Base-by-base conservation (phyloP, 495 filamentous ascomycete genomes). In the Hypomontagnella monticulosa region DNA sequence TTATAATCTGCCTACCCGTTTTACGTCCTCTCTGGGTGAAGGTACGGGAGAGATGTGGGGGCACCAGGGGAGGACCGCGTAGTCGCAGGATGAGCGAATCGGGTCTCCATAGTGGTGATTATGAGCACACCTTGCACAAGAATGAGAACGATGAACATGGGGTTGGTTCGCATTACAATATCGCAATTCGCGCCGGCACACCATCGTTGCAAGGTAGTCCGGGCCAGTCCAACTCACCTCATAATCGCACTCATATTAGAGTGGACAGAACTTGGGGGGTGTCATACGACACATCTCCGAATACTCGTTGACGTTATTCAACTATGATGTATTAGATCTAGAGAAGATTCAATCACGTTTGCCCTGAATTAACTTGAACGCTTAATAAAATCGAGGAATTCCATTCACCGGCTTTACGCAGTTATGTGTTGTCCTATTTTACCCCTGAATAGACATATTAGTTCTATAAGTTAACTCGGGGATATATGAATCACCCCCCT, bases 1-100 rank as follows among this genome's bases (percentile, higher is more conserved):
- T 67, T 11, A 61, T 34, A 0, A 56, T 67, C 5, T 51, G 58
- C 33, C 38, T 69, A 4, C 65, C 61, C 1, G 43, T 58, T 4
- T 16, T 68, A 9, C 47, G 34, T 38, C 56, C 57, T 14, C 4
- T 71, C 2, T 61, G 52, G 52, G 1, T 3, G 8, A 54, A 58
- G 9, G 9, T 62, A 4, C 33, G 23, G 27, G 34, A 57, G 16
- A 47, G n/a, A n/a, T 23, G 33, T 12, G 1, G 20, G 5, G 7
- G 14, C 4, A 3, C 7, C 4, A 16, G 12, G 14, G 15, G 14
- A 9, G 38, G 15, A n/a, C n/a, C 33, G 10, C 8, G 4, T 4
- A 23, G 10, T 4, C 4, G 30, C 7, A 50, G 27, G 3, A 37
- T 10, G 36, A 55, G 14, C 11, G 23, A 15, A n/a, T 1, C 43